Percentiles rank a stretch among this genome's conserved stretches.
Conservation (phyloP, 2,329 filamentous ascomycete genomes). For the Ophiocordyceps camponoti-floridani region DNA sequence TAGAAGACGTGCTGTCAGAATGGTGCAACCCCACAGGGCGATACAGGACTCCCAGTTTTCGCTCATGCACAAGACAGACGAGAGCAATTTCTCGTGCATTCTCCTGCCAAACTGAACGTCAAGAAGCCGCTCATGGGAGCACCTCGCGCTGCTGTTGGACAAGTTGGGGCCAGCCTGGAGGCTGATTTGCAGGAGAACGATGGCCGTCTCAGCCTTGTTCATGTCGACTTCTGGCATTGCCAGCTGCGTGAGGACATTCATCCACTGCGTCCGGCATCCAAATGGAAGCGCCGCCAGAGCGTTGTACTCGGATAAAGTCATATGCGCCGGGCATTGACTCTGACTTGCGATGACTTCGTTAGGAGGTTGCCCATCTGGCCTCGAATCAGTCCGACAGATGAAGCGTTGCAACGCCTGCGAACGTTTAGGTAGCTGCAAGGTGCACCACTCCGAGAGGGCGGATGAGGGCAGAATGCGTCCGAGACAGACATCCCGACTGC, state of each 20-base stretch:
- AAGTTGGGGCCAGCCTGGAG: constrained; percentile 5
- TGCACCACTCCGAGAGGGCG: constrained; percentile 1
- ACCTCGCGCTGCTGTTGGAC: accelerated
- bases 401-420: constrained; percentile 4
- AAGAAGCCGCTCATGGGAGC: background rate
- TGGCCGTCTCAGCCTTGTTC: constrained; percentile 6
- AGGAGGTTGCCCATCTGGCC: constrained; percentile 8
- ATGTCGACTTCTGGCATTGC: constrained; percentile 8
- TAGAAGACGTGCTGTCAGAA: constrained; percentile 5
- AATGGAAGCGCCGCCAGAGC: constrained; percentile 8
- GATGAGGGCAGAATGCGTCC: background rate
- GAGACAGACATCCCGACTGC: background rate
- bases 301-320: constrained; percentile 36
- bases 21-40: constrained; percentile 4
- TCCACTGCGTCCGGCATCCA: constrained; percentile 6
- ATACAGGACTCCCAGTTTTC: constrained; percentile 8
- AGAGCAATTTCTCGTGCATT: constrained; percentile 2
- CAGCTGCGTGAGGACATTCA: constrained; percentile 7
- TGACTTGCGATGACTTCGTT: constrained; percentile 36
- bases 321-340: constrained; percentile 22
- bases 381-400: constrained; percentile 1
- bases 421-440: constrained; percentile 4
- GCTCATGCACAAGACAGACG: background rate
- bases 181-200: constrained; percentile 7
- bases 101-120: background rate